A percentile compares a stretch with the other conserved stretches of the same genome.
Conservation (phyloP, 2,329 filamentous ascomycete species). For the Colletotrichum lini region DNA sequence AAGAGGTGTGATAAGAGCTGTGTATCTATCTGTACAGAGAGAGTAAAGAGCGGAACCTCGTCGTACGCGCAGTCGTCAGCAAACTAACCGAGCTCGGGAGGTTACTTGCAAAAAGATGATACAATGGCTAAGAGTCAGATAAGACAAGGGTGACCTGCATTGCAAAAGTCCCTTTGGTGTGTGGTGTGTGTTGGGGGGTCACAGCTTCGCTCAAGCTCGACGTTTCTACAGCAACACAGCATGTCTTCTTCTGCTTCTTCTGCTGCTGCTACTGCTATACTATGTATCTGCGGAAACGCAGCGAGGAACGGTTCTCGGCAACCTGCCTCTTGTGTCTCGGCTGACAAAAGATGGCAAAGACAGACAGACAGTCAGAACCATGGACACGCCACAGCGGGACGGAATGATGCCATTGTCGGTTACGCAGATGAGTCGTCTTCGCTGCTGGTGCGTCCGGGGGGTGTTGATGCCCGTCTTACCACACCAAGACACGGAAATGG, state of each 20-base stretch:
- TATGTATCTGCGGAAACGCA: no score
- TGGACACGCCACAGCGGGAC: neutral
- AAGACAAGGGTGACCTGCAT: neutral
- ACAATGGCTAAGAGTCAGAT: conserved; percentile 5
- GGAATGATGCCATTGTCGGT: neutral
- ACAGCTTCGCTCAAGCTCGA: neutral
- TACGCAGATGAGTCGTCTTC: neutral
- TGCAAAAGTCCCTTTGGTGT: neutral
- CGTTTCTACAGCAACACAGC: conserved; percentile 13
- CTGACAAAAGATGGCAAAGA: neutral
- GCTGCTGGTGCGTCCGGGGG: neutral
- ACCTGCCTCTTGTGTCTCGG: no score
- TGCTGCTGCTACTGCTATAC: no score
- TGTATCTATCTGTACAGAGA: no score
- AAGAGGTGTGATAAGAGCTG: neutral
- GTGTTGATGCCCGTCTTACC: conserved; percentile 3
- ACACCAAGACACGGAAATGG: neutral
- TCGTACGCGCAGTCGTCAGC: neutral
- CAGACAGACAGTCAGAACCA: neutral
- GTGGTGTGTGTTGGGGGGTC: neutral
- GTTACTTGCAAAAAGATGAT: neutral
- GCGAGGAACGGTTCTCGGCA: neutral
- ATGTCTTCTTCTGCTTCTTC: no score
- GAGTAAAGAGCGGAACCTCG: neutral
- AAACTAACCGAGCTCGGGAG: neutral